Evolutionary conservation across 2,329 filamentous ascomycete species (phyloP), one percentile per base, ranked within the genome.

Genomic region (Exophiala viscosa): DNA sequence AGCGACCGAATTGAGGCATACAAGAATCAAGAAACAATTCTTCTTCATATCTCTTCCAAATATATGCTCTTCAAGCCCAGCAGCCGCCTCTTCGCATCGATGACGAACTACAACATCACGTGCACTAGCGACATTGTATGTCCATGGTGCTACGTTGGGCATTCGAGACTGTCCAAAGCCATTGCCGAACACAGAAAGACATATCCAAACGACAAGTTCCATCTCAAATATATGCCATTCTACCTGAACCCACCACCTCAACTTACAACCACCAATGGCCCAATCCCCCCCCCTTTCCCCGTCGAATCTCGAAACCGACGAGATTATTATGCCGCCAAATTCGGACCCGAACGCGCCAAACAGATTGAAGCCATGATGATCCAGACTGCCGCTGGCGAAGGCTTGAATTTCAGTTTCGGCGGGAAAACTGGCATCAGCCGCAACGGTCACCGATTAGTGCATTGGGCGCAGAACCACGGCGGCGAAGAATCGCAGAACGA

Each of bases 101-200:
- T 91, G 87, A 82, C 85, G 15, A 82, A 83, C 63, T 88, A 91
- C 74, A 81, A 83, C 57, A 87, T 95, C 70, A 82, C 85, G 54
- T 81, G 90, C 65, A 83, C 90, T 53, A 88, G 82, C n/a, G 90
- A 95, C 72, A 87, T 83, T 2, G 81, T 93, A 62, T 95, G 89
- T 67, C 87, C 88, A 61, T 81, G 75, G 64, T 87, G 90, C 76
- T 93, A 90, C 68, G 76, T 95, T 13, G 90, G 89, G 69, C 87
- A 88, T 66, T 83, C 83, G 58, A 84, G 87, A 34, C 80, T 95
- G 35, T 81, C 86, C 45, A 80, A 79, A 56, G 88, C 86, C 57
- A 92, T 95, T 55, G 67, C 75, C 7, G 69, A 80, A 28, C 88
- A 88, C 73, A 79, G 81, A 64, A 75, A 79, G 62, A 74, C 76